These are phyloP conservation scores for Schizothecium vesticola DNA, from an alignment of 495 filamentous ascomycete species.

Conservation along the genomic window DNA sequence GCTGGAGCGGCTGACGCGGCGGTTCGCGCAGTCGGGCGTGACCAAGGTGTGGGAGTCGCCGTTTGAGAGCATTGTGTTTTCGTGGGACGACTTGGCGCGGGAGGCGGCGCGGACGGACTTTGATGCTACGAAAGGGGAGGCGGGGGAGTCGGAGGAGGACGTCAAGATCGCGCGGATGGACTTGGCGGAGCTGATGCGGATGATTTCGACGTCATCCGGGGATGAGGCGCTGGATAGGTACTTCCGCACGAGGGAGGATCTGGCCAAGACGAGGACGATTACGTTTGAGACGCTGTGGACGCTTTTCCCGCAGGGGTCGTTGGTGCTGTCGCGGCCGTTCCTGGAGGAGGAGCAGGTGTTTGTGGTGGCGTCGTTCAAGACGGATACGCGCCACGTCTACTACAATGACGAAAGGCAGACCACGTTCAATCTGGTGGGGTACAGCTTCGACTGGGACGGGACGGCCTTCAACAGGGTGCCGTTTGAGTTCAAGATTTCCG, in stretches of 20 bases:
- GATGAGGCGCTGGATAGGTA: conserved; percentile 8
- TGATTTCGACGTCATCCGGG: conserved; percentile 7
- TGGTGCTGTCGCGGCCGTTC: conserved; percentile 4
- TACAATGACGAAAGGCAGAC: background rate
- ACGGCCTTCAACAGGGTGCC: conserved; percentile 5
- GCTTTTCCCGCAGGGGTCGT: conserved; percentile 1
- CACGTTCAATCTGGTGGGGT: conserved; percentile 2
- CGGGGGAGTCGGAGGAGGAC: background rate
- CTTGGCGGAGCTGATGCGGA: conserved; percentile 1
- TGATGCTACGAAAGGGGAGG: background rate
- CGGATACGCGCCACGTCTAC: background rate
- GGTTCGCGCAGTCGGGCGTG: background rate
- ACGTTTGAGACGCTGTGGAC: conserved; percentile 9
- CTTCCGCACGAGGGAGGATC: conserved; percentile 1
- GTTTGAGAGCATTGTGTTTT: conserved; percentile 1
- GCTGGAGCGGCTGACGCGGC: background rate
- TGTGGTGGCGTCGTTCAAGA: background rate
- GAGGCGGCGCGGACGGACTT: background rate
- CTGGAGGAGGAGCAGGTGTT: conserved; percentile 1
- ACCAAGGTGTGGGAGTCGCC: conserved; percentile 1
- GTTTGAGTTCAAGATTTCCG: background rate
- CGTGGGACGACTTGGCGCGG: background rate
- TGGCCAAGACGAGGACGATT: conserved; percentile 4
- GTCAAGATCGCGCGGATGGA: conserved; percentile 2
- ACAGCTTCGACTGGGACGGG: conserved; percentile 12